phyloP scores from a whole-genome alignment of 2,329 filamentous ascomycete species.

The Fusarium xyrophilum region DNA sequence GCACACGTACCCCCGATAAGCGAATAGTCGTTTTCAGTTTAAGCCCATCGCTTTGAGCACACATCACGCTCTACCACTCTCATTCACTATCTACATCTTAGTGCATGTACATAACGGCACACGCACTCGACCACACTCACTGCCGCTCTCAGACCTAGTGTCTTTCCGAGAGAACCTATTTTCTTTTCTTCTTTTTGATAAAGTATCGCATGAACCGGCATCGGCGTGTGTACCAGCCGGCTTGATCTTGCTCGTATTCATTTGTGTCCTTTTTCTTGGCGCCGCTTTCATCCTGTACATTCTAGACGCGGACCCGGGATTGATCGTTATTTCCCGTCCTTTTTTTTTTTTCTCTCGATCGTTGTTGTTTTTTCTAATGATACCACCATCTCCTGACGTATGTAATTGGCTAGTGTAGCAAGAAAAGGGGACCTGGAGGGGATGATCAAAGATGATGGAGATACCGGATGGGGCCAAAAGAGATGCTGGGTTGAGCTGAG shows the following conservation, averaged over 20 bases:
- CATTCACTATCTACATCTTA: conserved; percentile 13
- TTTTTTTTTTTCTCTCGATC: conserved; percentile 35
- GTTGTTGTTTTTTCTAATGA: conserved; percentile 41
- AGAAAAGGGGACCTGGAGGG: conserved; percentile 26
- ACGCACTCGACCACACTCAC: conserved; percentile 28
- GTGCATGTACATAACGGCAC: conserved; percentile 26
- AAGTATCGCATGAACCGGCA: conserved; percentile 40
- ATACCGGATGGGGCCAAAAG: conserved; percentile 22
- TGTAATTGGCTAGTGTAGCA: conserved; percentile 42
- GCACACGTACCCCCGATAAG: conserved; percentile 14
- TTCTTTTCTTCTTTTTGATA: conserved; percentile 35
- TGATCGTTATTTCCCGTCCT: conserved; percentile 38
- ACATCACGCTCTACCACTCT: conserved; percentile 25
- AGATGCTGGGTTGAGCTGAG: conserved; percentile 17
- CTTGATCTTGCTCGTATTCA: conserved; percentile 45
- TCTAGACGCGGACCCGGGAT: conserved; percentile 45
- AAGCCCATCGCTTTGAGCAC: conserved; percentile 12
- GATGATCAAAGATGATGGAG: conserved; percentile 24
- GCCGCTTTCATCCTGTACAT: conserved; percentile 43
- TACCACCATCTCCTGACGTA: conserved; percentile 44
- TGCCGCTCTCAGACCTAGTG: conserved; percentile 24
- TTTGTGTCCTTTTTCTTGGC: conserved; percentile 32
- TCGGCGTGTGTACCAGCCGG: conserved; percentile 43
- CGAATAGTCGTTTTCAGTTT: conserved; percentile 4
- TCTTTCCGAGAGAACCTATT: conserved; percentile 14